A percentile compares a stretch with the other conserved stretches of the same genome.
phyloP scores from a whole-genome alignment of 1,139 yeast species.

The Zygosaccharomyces sapae region DNA sequence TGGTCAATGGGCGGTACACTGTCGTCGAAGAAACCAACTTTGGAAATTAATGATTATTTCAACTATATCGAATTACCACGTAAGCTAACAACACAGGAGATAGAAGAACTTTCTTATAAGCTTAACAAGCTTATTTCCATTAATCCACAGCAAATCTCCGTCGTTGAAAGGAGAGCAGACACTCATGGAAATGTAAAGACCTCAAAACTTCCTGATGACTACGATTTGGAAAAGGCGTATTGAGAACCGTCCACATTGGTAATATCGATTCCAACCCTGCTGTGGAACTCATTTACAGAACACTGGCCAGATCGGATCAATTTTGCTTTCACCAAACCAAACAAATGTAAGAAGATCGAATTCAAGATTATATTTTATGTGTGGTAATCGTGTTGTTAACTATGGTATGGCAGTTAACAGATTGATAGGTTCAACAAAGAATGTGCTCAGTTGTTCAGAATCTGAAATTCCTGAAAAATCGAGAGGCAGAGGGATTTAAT shows the following conservation, averaged over 20 bases:
- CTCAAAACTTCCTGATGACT: constrained; percentile 63
- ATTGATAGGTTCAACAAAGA: constrained; percentile 49
- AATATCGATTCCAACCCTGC: constrained; percentile 76
- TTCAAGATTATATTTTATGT: constrained; percentile 63
- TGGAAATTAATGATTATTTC: constrained; percentile 42
- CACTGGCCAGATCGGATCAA: constrained; percentile 65
- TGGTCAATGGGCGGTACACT: constrained; percentile 66
- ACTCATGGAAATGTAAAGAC: constrained; percentile 39
- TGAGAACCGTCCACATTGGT: constrained; percentile 73
- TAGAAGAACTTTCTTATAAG: constrained; percentile 49
- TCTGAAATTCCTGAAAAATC: constrained; percentile 59
- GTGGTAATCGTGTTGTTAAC: constrained; percentile 64
- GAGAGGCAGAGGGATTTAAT: constrained; percentile 44
- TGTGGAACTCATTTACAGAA: constrained; percentile 79
- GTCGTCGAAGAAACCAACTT: constrained; percentile 16
- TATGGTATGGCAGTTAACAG: constrained; percentile 49
- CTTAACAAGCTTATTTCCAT: constrained; percentile 56
- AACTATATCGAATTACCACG: constrained; percentile 73
- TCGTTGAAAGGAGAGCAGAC: constrained; percentile 46
- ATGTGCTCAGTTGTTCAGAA: constrained; percentile 61
- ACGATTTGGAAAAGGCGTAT: constrained; percentile 61
- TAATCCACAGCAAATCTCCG: constrained; percentile 48
- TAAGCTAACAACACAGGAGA: constrained; percentile 51
- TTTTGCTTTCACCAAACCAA: constrained; percentile 58
- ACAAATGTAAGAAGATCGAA: constrained; percentile 66